Evolutionary conservation across 2,329 filamentous ascomycete genomes (phyloP).

Genomic region (Ceratocystis papillata): DNA sequence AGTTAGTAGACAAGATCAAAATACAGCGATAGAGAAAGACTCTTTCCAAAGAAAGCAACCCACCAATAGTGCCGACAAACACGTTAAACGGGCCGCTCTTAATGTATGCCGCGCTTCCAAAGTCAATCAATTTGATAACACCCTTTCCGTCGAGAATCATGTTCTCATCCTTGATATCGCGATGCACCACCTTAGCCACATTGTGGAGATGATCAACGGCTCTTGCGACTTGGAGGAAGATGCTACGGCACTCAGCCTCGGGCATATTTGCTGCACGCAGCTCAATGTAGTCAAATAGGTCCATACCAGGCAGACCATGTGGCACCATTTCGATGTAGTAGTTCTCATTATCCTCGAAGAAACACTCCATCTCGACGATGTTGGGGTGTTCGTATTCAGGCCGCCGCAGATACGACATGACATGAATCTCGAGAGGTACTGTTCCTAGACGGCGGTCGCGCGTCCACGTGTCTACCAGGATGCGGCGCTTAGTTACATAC

Average conservation of each 20-base stretch:
- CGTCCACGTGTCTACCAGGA: conserved; percentile 97
- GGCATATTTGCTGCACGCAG: conserved; percentile 83
- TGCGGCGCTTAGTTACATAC: conserved; percentile 92
- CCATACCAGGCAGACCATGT: conserved; percentile 92
- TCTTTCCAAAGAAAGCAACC: conserved; percentile 30
- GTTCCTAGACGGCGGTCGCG: conserved; percentile 85
- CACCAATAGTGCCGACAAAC: conserved; percentile 96
- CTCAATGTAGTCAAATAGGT: conserved; percentile 98
- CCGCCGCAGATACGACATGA: conserved; percentile 79
- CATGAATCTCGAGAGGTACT: conserved; percentile 92
- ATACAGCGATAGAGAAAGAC: background rate
- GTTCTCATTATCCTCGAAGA: conserved; percentile 72
- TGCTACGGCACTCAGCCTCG: conserved; percentile 83
- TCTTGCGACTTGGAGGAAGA: conserved; percentile 84
- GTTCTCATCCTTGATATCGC: conserved; percentile 98
- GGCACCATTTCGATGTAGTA: conserved; percentile 99
- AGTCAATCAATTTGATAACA: conserved; percentile 93
- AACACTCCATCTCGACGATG: conserved; percentile 62
- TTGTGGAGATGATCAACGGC: conserved; percentile 87
- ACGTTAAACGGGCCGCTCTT: conserved; percentile 98
- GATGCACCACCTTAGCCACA: conserved; percentile 83
- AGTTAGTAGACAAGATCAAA: background rate
- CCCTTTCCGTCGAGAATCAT: conserved; percentile 92
- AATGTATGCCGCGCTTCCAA: conserved; percentile 95
- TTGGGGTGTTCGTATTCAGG: conserved; percentile 58